phyloP scores from a whole-genome alignment of 2,329 filamentous ascomycete species.

The Nemania serpens region DNA sequence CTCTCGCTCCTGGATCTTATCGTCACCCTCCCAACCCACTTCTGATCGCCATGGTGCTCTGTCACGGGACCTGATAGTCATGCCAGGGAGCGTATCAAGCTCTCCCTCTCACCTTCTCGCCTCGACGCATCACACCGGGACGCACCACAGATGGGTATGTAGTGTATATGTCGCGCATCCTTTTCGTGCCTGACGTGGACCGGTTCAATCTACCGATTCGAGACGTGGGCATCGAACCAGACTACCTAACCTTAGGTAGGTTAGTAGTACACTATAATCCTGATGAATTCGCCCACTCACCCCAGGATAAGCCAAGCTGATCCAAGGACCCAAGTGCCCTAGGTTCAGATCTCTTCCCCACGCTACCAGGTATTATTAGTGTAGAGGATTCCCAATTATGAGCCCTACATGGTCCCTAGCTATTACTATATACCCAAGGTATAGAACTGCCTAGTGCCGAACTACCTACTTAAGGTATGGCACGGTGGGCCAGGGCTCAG shows the following conservation, averaged over 20 bases:
- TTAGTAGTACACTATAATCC: neutral
- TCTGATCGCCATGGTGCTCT: no score
- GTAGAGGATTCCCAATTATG: conserved; percentile 1
- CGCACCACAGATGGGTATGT: no score
- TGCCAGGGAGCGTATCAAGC: no score
- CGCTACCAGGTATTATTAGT: neutral
- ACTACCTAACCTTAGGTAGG: neutral
- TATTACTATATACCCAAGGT: neutral
- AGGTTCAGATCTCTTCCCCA: conserved; percentile 9
- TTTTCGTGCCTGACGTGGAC: no score
- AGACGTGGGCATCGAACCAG: no score
- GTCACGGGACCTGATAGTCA: no score
- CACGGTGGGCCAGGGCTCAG: conserved; percentile 12
- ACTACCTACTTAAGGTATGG: neutral
- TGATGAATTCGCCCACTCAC: neutral
- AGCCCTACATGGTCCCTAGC: neutral
- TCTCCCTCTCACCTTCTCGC: no score
- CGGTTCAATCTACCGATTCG: no score
- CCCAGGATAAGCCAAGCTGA: neutral
- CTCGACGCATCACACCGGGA: no score
- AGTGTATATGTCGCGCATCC: no score
- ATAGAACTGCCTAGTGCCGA: neutral
- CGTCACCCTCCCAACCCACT: no score
- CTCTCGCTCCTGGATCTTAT: no score
- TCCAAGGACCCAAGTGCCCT: neutral